phyloP scores from a whole-genome alignment of 371 early-diverging fungal species.

The Haplosporangium sp. region DNA sequence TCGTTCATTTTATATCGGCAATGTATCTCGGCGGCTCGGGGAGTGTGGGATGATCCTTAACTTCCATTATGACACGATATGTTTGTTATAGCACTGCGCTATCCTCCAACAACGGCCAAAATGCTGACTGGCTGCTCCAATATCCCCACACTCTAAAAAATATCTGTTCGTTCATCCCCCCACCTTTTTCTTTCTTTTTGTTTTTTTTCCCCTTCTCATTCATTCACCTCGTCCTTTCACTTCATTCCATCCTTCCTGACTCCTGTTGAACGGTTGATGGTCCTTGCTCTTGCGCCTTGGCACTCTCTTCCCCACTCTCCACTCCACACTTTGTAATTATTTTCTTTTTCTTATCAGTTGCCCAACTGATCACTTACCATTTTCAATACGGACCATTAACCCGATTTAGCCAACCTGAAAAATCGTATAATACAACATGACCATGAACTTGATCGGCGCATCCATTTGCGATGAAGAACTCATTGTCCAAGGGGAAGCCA shows the following conservation, averaged over 20 bases:
- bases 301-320: not conserved
- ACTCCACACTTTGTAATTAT: constrained; percentile 4
- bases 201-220: not conserved
- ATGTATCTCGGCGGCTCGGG: not conserved
- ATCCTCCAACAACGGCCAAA: constrained; percentile 9
- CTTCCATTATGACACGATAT: not conserved
- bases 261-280: too few species aligned
- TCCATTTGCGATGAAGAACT: constrained; percentile 72
- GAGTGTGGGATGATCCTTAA: not conserved
- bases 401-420: constrained; percentile 3
- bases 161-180: constrained; percentile 1
- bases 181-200: constrained; percentile 6
- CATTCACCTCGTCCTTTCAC: constrained; percentile 3
- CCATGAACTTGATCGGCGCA: constrained; percentile 77
- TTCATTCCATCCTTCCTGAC: too few species aligned
- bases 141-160: not conserved
- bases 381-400: constrained; percentile 7
- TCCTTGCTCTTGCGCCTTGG: too few species aligned
- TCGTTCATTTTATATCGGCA: too few species aligned
- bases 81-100: not conserved
- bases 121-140: constrained; percentile 11
- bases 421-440: constrained; percentile 28
- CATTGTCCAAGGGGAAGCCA: constrained; percentile 62
- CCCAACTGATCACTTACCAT: constrained; percentile 26
- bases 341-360: constrained; percentile 4